A percentile compares a stretch with the other conserved stretches of the same genome.
These are phyloP conservation scores for Brassica nigra DNA, from an alignment of 345 rosid species.

Conservation along the genomic window DNA sequence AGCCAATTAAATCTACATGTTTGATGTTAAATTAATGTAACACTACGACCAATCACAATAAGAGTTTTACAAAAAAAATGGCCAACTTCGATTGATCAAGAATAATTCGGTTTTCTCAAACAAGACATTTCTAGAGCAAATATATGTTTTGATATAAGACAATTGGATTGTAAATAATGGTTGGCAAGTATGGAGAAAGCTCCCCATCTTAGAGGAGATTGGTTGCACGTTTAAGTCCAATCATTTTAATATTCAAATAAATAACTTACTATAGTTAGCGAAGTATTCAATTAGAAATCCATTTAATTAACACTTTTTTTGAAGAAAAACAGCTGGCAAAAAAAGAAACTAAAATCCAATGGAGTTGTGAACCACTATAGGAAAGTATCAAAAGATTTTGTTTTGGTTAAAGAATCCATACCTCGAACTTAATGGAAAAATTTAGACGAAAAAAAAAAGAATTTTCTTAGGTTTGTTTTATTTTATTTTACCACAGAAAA, in stretches of 20 bases:
- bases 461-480: not conserved
- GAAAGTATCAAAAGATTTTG: not conserved
- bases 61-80: not conserved
- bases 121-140: not conserved
- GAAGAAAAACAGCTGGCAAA: not conserved
- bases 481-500: not conserved
- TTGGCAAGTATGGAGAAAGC: not conserved
- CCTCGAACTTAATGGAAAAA: not conserved
- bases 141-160: not conserved
- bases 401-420: not conserved
- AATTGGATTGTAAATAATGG: constrained; percentile 6
- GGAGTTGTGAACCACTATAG: not conserved
- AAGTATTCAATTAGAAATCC: not conserved
- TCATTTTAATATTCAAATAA: not conserved
- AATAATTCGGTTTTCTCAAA: not conserved
- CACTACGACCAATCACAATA: not conserved
- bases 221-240: constrained; percentile 39
- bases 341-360: not conserved
- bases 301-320: not conserved
- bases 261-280: not conserved
- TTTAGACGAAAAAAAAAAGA: not conserved
- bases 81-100: not conserved
- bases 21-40: not conserved
- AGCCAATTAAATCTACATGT: not conserved
- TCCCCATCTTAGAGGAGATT: constrained; percentile 29